Evolutionary conservation across 208 protist species (phyloP), one percentile per base, ranked within the genome.

Genomic region (Leishmania gerbilli): DNA sequence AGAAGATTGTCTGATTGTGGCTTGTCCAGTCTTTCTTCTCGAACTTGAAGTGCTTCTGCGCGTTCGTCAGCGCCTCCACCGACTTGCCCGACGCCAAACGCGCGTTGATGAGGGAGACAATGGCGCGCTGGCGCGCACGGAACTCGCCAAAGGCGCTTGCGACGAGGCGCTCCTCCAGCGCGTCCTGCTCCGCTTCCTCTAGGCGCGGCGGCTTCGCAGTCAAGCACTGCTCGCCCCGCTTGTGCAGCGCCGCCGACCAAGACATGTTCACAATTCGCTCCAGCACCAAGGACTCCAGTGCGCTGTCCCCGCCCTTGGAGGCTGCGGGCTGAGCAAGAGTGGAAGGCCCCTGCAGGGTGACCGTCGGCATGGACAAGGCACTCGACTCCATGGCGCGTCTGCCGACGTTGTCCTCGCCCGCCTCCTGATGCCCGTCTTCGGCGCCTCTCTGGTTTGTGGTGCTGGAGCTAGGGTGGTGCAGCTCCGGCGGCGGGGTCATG

Each of bases 181-280:
- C 91, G 49, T 74, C 81, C 47, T 60, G 58, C 56, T 88, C 71
- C 21, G 92, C 94, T 42, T 90, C 85, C 34, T 90, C 85, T n/a
- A 96, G 80, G 4, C 78, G 85, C 27, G 87, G 89, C 31, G 89
- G 86, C 49, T 85, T 84, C 37, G 83, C 88, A 5, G 64, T 82
- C 27, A 96, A 77, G 78, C 92, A 96, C 79, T 96, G 90, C 55
- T 93, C 88, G 7, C 92, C 90, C 1, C 91, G 89, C 75, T 94
- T 89, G 87, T 95, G 92, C 83, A 97, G 86, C 31, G 90, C 94
- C 9, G 87, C 85, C 7, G 82, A 77, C 92, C 91, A 97, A 17
- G 92, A 81, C 75, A 91, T 85, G 62, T 92, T 92, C 37, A 94
- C 64, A 71, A 97, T 90, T 7, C 87, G 87, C 77, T 87, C 83